phyloP scores from a whole-genome alignment of 2,329 filamentous ascomycete genomes.

The Talaromyces funiculosus region DNA sequence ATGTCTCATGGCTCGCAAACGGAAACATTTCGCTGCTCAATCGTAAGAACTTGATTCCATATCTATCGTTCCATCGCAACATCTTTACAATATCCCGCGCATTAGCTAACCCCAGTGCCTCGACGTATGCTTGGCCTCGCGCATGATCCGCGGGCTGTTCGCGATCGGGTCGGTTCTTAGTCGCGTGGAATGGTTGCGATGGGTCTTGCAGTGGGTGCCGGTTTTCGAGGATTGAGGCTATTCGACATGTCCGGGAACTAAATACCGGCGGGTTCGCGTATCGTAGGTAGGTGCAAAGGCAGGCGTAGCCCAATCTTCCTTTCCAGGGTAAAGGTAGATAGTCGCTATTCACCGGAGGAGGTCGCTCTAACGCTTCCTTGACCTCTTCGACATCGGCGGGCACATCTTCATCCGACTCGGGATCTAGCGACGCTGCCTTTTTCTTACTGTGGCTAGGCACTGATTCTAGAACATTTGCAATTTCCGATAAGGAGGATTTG shows the following conservation, averaged over 20 bases:
- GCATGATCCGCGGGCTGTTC: conserved; percentile 59
- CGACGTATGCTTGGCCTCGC: conserved; percentile 66
- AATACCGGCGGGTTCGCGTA: conserved; percentile 78
- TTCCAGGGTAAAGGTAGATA: conserved; percentile 85
- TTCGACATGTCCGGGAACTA: conserved; percentile 83
- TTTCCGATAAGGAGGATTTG: conserved; percentile 18
- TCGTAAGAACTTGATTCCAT: conserved; percentile 86
- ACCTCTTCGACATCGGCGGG: conserved; percentile 52
- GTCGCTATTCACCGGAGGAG: conserved; percentile 74
- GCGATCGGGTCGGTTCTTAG: conserved; percentile 80
- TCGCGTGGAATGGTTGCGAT: conserved; percentile 68
- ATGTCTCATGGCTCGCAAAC: conserved; percentile 80
- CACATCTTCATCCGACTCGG: conserved; percentile 51
- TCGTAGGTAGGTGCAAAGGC: conserved; percentile 86
- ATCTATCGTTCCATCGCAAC: conserved; percentile 85
- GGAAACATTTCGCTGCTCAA: conserved; percentile 96
- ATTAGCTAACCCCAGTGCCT: conserved; percentile 74
- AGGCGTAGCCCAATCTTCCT: conserved; percentile 84
- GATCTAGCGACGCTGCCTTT: conserved; percentile 35
- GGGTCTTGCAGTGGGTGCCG: conserved; percentile 74
- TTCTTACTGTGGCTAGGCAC: conserved; percentile 14
- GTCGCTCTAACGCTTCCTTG: conserved; percentile 54
- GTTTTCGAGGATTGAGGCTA: conserved; percentile 84
- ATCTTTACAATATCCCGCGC: conserved; percentile 78
- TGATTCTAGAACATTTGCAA: conserved; percentile 26